phyloP scores from a whole-genome alignment of 805 yeast species.

The Kuraishia ogatae region DNA sequence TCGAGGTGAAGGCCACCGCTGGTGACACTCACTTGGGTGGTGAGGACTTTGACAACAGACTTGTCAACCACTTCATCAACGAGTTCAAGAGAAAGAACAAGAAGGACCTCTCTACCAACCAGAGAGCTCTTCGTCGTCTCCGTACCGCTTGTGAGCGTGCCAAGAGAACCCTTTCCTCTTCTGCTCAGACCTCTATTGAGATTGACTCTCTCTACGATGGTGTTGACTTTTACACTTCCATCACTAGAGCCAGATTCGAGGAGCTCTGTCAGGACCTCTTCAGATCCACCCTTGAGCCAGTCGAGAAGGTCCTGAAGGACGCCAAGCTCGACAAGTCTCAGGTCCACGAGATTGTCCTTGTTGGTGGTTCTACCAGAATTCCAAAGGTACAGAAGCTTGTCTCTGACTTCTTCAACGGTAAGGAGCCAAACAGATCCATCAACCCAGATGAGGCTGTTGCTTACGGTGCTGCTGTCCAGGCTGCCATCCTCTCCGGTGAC shows the following conservation, averaged over 20 bases:
- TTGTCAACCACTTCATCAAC: conserved; percentile 84
- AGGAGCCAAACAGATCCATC: conserved; percentile 93
- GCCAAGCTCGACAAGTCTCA: conserved; percentile 84
- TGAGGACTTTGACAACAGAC: conserved; percentile 71
- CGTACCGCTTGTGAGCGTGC: conserved; percentile 99
- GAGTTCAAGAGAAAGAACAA: conserved; percentile 98
- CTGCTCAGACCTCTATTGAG: conserved; percentile 92
- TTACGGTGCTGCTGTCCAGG: conserved; percentile 98
- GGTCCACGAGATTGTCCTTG: conserved; percentile 87
- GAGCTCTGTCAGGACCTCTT: conserved; percentile 90
- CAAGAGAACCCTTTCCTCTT: conserved; percentile 94
- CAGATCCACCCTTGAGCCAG: conserved; percentile 92
- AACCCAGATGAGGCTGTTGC: conserved; percentile 99
- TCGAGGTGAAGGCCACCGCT: conserved; percentile 75
- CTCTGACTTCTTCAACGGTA: conserved; percentile 94
- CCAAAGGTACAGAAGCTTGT: conserved; percentile 95
- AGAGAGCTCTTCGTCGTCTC: conserved; percentile 96
- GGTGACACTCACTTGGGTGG: conserved; percentile 86
- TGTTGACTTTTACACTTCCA: conserved; percentile 90
- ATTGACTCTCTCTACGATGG: conserved; percentile 94
- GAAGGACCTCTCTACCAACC: conserved; percentile 88
- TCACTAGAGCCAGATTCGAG: conserved; percentile 97
- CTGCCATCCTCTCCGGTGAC: conserved; percentile 94
- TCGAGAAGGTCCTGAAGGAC: conserved; percentile 88
- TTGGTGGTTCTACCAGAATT: conserved; percentile 98